Evolutionary conservation across 2,329 filamentous ascomycete species (phyloP).

Genomic region (Diaporthe eres): DNA sequence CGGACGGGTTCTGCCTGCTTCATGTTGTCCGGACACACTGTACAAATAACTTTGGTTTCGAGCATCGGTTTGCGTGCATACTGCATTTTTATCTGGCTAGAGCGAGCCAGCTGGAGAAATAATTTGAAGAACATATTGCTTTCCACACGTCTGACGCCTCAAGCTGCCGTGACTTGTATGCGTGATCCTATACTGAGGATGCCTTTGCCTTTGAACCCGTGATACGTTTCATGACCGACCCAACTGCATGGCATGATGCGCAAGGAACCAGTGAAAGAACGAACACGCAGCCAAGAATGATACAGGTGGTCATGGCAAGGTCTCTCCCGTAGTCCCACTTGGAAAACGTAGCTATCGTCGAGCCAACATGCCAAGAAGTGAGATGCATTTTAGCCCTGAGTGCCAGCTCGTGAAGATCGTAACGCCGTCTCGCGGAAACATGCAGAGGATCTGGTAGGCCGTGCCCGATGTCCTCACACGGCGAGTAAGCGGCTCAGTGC

Average conservation of each 20-base stretch:
- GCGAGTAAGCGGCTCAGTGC: background rate
- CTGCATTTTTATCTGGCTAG: constrained; percentile 28
- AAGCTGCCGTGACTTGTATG: background rate
- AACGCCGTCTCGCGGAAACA: background rate
- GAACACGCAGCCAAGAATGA: background rate
- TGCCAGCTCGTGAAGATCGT: constrained; percentile 6
- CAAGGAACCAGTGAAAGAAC: background rate
- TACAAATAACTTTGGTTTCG: constrained; percentile 29
- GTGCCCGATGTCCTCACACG: background rate
- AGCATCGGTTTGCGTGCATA: constrained; percentile 23
- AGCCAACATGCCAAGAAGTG: background rate
- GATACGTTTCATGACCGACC: background rate
- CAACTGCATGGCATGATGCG: background rate
- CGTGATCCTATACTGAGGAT: background rate
- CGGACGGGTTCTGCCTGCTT: constrained; percentile 6
- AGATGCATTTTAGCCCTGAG: no score
- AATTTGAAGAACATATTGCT: constrained; percentile 23
- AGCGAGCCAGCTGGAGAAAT: constrained; percentile 25
- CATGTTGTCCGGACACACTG: constrained; percentile 35
- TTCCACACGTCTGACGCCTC: background rate
- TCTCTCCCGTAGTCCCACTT: background rate
- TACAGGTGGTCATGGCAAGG: background rate
- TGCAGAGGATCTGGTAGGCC: background rate
- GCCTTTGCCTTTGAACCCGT: background rate
- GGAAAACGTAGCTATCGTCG: background rate